Evolutionary conservation across 768 basidiomycete genomes (phyloP), one percentile per base, ranked within the genome.

Genomic region (Russula olivacea): DNA sequence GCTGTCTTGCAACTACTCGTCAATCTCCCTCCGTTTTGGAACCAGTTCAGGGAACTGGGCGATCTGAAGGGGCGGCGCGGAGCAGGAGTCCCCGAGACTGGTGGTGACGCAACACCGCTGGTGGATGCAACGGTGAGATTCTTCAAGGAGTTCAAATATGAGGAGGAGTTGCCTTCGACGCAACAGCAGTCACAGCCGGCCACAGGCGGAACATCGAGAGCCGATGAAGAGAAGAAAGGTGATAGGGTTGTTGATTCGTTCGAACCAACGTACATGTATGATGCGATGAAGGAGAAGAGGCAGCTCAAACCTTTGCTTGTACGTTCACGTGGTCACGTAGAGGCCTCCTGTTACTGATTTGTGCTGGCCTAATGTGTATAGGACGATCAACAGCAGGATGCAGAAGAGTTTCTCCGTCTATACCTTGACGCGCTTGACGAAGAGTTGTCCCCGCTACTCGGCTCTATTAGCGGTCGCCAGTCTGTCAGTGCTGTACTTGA

Each of bases 251-350:
- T 77, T 25, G 85, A 88, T 61, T 86, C 89, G 25, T 96, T 98
- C 71, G 80, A 93, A 41, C 92, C 95, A 25, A 82, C 84, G 17
- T 85, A 86, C 68, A 82, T 98, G 30, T 97, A 96, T 73, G 91
- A 94, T 67, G 94, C 91, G 17, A 84, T 98, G 82, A 91, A 91
- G 76, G 86, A 87, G 75, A 93, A 93, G 79, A 92, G 92, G 75
- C 80, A 89, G 66, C 98, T 98, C 70, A 93, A 95, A 70, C 83
- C 81, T 48, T 97, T 98, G 93, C 77, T 88, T 74, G 91, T 91
- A 67, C 69, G 86, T 81, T 53, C 23, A 5, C 12, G 23, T 7
- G 17, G 10, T 36, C 10, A 10, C 15, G 17, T 25, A 2, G 15
- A 5, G 41, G 11, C 21, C 11, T 4, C 9, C 2, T 25, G 0